Base-by-base conservation (phyloP, 1,284 basidiomycete species). In the Pseudozyma sp. region DNA sequence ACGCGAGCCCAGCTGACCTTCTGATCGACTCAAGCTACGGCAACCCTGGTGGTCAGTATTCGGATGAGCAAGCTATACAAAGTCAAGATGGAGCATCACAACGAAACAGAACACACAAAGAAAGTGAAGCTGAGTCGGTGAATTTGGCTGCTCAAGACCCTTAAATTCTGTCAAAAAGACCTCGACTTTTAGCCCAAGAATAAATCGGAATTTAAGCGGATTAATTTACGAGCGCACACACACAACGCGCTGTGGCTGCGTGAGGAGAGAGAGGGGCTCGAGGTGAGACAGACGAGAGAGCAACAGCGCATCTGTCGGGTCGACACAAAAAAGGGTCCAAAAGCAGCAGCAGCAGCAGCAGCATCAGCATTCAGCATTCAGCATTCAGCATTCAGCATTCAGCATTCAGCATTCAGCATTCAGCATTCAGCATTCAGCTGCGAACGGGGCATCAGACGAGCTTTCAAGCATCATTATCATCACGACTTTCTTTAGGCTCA, bases 81-180 rank as follows among this genome's bases (percentile, higher is more conserved):
- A 19, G 40, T 43, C 35, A 11, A 19, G 19, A 11, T n/a, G 19
- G 10, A 18, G 18, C 3, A 39, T 16, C 21, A 35, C 18, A 19
- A 18, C n/a, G n/a, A n/a, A n/a, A n/a, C n/a, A 47, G 16, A 12
- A 18, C 47, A n/a, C 31, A 36, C 11, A 47, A n/a, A 35, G 3
- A 38, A 47, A 42, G 49, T 61, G 59, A 45, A 61, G 59, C 59
- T 54, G 56, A 58, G 56, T 51, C 48, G 34, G 42, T 11, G 7
- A n/a, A 4, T 16, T 13, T 51, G 51, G 34, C 54, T 56, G 54
- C 54, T 47, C 47, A n/a, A 47, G 60, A 63, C 54, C 54, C 60
- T 62, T 47, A 62, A 3, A 62, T 42, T 25, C 7, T n/a, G n/a
- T 35, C 19, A 31, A 47, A 40, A 50, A 18, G 10, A 38, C 25